A percentile compares a stretch with the other conserved stretches of the same genome.
phyloP scores from a whole-genome alignment of 1,139 yeast genomes.

The Candida smagusa region DNA sequence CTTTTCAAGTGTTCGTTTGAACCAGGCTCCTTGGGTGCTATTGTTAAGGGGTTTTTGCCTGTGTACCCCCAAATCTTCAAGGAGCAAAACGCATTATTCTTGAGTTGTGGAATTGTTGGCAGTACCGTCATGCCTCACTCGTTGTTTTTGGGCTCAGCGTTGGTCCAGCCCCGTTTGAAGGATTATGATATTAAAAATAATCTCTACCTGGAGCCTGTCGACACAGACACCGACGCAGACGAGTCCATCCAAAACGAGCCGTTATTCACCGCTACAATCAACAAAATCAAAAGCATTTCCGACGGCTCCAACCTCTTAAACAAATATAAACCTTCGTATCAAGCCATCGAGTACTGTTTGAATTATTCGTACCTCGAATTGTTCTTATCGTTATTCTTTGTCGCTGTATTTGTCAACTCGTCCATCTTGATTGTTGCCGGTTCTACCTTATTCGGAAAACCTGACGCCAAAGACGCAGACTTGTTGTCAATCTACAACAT shows the following conservation, averaged over 20 bases:
- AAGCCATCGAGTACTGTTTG: constrained; percentile 63
- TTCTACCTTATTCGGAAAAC: constrained; percentile 62
- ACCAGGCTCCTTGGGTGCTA: constrained; percentile 30
- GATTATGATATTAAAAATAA: constrained; percentile 59
- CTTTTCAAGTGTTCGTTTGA: constrained; percentile 50
- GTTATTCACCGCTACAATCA: constrained; percentile 21
- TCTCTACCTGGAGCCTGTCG: constrained; percentile 18
- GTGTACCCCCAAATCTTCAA: constrained; percentile 41
- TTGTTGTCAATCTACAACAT: constrained; percentile 65
- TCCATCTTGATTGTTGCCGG: constrained; percentile 78
- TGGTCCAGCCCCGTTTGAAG: constrained; percentile 70
- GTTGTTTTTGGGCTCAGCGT: constrained; percentile 68
- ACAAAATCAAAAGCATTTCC: constrained; percentile 32
- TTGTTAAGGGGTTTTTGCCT: constrained; percentile 64
- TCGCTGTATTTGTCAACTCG: constrained; percentile 76
- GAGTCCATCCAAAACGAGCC: constrained; percentile 1
- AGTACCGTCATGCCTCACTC: constrained; percentile 88
- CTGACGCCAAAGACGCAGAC: constrained; percentile 70
- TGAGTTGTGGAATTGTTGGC: constrained; percentile 73
- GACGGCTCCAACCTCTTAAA: constrained; percentile 27
- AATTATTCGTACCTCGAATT: constrained; percentile 67
- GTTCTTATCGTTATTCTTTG: constrained; percentile 61
- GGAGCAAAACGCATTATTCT: constrained; percentile 58
- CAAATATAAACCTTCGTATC: constrained; percentile 58
- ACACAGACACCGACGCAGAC: constrained; percentile 10